Base-by-base conservation (phyloP, 768 basidiomycete genomes). In the Suillus americanus region DNA sequence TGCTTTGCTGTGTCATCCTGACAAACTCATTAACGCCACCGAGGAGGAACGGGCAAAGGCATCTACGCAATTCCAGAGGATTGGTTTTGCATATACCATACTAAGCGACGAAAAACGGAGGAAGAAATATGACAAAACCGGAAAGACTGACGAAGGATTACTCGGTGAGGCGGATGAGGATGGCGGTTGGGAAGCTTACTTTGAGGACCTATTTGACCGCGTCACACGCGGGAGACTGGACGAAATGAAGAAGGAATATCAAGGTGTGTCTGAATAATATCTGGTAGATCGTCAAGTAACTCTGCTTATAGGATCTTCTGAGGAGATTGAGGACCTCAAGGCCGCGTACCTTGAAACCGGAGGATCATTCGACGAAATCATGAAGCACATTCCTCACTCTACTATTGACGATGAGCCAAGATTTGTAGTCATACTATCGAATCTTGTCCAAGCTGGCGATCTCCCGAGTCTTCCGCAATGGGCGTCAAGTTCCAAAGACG, bases 61-160 rank as follows among this genome's bases (percentile, higher is more conserved):
- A 70, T 87, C 85, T n/a, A 81, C 77, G 67, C 90, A 90, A 75
- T 97, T 98, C 73, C 94, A 95, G 70, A 94, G 95, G 71, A 85
- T 99, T 68, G 94, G 97, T 0, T 98, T 96, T 72, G 94, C 97
- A 12, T 99, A 97, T 76, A 83, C 93, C 1, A 88, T 99, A 0
- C 81, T 99, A 35, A 83, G 89, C 62, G 95, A 99, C 69, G 87
- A 87, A 64, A 88, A 85, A 71, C 78, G 89, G 68, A 85, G 89
- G 72, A 81, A 85, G 72, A 81, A 87, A 65, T 99, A 98, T 69
- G 95, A 99, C 70, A 77, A 76, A 62, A 97, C 91, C 0, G 97
- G 97, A 20, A 85, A 85, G 68, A 97, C 95, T 10, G 87, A 89
- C 67, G 95, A 98, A 70, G 85, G 85, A 12, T 83, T 90, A 51